These are phyloP conservation scores for Ampelomyces quisqualis DNA, from an alignment of 2,329 filamentous ascomycete species.

Conservation along the genomic window DNA sequence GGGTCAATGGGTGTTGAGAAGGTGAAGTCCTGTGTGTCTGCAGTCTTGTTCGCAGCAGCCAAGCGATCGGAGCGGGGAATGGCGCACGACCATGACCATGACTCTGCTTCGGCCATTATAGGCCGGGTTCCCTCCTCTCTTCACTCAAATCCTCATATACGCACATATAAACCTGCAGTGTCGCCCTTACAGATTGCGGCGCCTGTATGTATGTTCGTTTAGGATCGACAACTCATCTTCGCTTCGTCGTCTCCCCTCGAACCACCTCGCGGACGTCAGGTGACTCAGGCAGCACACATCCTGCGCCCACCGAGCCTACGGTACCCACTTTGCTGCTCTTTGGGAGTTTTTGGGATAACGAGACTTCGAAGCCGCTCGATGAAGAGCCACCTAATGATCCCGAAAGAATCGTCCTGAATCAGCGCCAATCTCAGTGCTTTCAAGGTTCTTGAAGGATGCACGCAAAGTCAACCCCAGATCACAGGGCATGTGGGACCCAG, in stretches of 20 bases:
- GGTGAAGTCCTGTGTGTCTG: conserved; percentile 17
- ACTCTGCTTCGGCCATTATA: conserved; percentile 26
- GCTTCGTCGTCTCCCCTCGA: not conserved
- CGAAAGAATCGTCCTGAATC: conserved; percentile 1
- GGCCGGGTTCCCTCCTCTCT: conserved; percentile 22
- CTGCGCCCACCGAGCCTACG: not conserved
- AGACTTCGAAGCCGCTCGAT: too few relatives aligned
- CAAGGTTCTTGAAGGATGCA: conserved; percentile 12
- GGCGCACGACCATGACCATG: conserved; percentile 31
- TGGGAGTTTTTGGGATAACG: too few relatives aligned
- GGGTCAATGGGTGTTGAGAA: conserved; percentile 16
- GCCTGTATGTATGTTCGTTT: conserved; percentile 14
- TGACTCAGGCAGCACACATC: not conserved
- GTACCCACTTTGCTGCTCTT: not conserved
- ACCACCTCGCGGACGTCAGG: not conserved
- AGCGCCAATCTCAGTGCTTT: not conserved
- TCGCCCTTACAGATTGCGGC: conserved; percentile 26
- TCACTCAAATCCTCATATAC: conserved; percentile 34
- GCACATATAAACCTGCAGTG: conserved; percentile 26
- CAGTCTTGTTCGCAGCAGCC: conserved; percentile 18
- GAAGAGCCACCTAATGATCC: conserved; percentile 2
- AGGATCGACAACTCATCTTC: conserved; percentile 6
- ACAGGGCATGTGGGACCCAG: conserved; percentile 29
- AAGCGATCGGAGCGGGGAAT: conserved; percentile 33
- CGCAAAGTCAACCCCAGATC: conserved; percentile 14